Percentiles rank a stretch among this genome's conserved stretches.
Evolutionary conservation across 345 rosid genomes (phyloP).

Genomic region (Sisymbrium irio): DNA sequence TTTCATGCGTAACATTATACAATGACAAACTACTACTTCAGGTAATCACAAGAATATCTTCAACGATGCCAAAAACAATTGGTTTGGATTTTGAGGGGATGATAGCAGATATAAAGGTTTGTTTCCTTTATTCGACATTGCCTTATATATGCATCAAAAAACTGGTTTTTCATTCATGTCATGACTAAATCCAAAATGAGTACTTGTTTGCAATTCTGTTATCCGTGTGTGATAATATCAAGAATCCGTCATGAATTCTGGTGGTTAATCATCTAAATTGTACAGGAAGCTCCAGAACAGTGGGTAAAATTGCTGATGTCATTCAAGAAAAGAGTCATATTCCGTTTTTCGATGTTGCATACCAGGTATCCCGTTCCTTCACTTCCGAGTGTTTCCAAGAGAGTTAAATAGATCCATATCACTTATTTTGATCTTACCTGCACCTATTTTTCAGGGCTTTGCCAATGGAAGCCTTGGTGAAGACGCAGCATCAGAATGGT

Average conservation of each 20-base stretch:
- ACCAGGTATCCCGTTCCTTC: constrained; percentile 54
- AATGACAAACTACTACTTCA: constrained; percentile 34
- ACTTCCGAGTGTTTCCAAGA: neutral
- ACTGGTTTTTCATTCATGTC: neutral
- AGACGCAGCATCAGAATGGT: constrained; percentile 93
- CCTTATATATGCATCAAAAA: neutral
- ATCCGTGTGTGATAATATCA: no score
- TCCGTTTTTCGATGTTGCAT: constrained; percentile 96
- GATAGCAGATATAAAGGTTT: constrained; percentile 87
- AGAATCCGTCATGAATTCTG: neutral
- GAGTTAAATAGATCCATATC: no score
- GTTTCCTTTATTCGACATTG: neutral
- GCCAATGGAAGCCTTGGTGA: constrained; percentile 97
- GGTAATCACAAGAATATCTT: constrained; percentile 97
- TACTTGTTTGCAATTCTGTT: neutral
- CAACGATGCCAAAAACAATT: constrained; percentile 93
- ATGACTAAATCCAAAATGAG: neutral
- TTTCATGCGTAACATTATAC: neutral
- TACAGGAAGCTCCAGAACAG: constrained; percentile 91
- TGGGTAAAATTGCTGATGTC: constrained; percentile 89
- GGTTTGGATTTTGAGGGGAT: constrained; percentile 99
- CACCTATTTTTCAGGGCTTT: constrained; percentile 60
- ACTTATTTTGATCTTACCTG: neutral
- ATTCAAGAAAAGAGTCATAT: constrained; percentile 93
- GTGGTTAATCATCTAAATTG: neutral